Percentiles rank a stretch among this genome's conserved stretches.
Conservation (phyloP, 352 stramenopile species). For the Globisporangium iwayamae region DNA sequence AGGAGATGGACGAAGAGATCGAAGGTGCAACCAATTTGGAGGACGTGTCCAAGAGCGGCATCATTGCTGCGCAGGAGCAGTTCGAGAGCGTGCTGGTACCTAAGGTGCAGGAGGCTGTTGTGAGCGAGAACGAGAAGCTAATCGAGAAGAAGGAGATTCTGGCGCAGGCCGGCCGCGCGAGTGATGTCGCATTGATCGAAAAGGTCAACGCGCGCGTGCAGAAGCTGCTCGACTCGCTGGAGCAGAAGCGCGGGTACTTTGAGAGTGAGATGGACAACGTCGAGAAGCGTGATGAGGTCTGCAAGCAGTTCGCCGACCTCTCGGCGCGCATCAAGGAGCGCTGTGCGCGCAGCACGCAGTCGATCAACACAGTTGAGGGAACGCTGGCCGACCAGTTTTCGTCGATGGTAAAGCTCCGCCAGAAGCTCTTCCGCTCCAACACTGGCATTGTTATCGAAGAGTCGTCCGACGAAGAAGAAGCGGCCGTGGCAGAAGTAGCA, state of each 20-base stretch:
- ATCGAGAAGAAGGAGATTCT: constrained; percentile 76
- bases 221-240: constrained; percentile 59
- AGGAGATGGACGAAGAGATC: constrained; percentile 87
- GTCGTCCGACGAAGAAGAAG: constrained; percentile 19
- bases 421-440: constrained; percentile 66
- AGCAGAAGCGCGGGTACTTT: constrained; percentile 74
- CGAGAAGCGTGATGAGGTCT: constrained; percentile 73
- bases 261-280: constrained; percentile 70
- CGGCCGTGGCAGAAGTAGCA: not conserved
- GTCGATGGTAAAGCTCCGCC: constrained; percentile 70
- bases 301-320: constrained; percentile 70
- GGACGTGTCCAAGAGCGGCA: constrained; percentile 61
- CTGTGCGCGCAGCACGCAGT: constrained; percentile 64
- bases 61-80: constrained; percentile 60
- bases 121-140: constrained; percentile 80
- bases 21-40: constrained; percentile 71
- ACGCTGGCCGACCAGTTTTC: constrained; percentile 75
- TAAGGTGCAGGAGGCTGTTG: constrained; percentile 65
- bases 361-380: constrained; percentile 75
- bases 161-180: constrained; percentile 45
- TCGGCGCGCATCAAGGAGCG: constrained; percentile 77
- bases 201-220: constrained; percentile 68
- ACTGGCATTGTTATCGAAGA: constrained; percentile 41
- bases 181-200: constrained; percentile 68
- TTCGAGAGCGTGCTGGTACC: constrained; percentile 70